Conservation (phyloP, 306 rosid genomes). For the Lablab purpureus region DNA sequence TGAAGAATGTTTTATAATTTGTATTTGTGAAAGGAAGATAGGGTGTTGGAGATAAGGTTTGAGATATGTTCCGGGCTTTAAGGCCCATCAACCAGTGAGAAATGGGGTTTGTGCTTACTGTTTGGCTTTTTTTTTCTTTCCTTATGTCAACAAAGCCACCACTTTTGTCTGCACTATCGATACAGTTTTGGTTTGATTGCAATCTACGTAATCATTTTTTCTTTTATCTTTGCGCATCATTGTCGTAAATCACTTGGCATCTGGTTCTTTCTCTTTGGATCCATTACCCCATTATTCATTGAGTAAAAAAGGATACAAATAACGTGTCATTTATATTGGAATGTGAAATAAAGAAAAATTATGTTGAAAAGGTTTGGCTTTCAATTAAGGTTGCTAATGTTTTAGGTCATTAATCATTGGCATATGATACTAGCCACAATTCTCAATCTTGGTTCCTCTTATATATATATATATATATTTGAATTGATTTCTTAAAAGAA, state of each 20-base stretch:
- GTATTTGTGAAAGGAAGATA: neutral
- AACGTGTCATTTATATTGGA: too few species aligned
- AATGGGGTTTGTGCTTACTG: constrained; percentile 59
- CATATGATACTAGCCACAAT: constrained; percentile 35
- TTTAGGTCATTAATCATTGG: constrained; percentile 19
- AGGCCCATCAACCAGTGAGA: constrained; percentile 63
- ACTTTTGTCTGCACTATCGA: constrained; percentile 55
- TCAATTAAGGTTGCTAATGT: neutral
- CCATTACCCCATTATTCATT: constrained; percentile 7
- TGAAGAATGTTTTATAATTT: too few species aligned
- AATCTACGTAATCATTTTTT: constrained; percentile 47
- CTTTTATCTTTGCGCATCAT: constrained; percentile 26
- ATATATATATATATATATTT: too few species aligned
- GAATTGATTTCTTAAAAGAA: too few species aligned
- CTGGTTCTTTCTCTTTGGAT: constrained; percentile 42
- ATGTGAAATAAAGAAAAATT: too few species aligned
- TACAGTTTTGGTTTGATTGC: constrained; percentile 43
- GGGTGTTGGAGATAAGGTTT: constrained; percentile 79
- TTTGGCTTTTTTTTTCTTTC: constrained; percentile 60
- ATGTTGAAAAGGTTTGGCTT: neutral
- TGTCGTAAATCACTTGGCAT: constrained; percentile 35
- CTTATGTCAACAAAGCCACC: constrained; percentile 55
- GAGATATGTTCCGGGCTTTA: constrained; percentile 68
- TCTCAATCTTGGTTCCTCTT: neutral
- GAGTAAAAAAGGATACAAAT: constrained; percentile 13